phyloP scores from a whole-genome alignment of 805 yeast genomes.

The Kurtzmaniella fragi region DNA sequence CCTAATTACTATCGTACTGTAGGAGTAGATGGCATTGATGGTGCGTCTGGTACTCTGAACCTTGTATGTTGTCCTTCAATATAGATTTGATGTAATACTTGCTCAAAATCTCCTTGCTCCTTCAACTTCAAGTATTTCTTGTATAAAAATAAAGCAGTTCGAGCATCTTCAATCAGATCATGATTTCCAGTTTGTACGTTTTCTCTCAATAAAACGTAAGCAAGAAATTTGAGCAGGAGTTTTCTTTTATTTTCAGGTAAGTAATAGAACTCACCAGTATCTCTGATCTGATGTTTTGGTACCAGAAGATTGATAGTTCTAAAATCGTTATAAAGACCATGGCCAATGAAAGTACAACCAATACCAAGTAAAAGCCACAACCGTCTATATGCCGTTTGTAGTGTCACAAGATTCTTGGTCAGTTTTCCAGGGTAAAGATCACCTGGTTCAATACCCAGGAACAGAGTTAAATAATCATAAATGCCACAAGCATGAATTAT shows the following conservation, averaged over 20 bases:
- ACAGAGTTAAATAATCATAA: slow-evolving; percentile 82
- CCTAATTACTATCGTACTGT: slow-evolving; percentile 11
- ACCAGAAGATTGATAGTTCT: slow-evolving; percentile 89
- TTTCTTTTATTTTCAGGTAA: slow-evolving; percentile 71
- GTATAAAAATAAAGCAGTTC: slow-evolving; percentile 75
- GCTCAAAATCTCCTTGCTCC: slow-evolving; percentile 54
- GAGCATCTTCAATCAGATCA: slow-evolving; percentile 95
- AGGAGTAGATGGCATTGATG: slow-evolving; percentile 27
- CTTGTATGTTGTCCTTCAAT: slow-evolving; percentile 58
- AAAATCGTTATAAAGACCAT: slow-evolving; percentile 87
- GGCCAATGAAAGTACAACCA: slow-evolving; percentile 93
- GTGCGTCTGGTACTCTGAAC: slow-evolving; percentile 44
- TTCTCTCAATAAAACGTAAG: slow-evolving; percentile 68
- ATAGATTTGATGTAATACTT: slow-evolving; percentile 61
- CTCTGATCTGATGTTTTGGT: slow-evolving; percentile 80
- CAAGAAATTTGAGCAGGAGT: slow-evolving; percentile 78
- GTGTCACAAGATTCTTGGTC: slow-evolving; percentile 62
- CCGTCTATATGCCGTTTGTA: slow-evolving; percentile 80
- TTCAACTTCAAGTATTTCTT: slow-evolving; percentile 63
- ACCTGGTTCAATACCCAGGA: slow-evolving; percentile 90
- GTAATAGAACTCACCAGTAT: slow-evolving; percentile 78
- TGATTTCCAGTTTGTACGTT: slow-evolving; percentile 90
- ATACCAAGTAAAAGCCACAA: slow-evolving; percentile 85
- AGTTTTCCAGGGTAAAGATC: slow-evolving; percentile 74
- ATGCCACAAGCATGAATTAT: slow-evolving; percentile 68